These are phyloP conservation scores for Malus hybrid DNA, from an alignment of 331 rosid species.

Conservation along the genomic window DNA sequence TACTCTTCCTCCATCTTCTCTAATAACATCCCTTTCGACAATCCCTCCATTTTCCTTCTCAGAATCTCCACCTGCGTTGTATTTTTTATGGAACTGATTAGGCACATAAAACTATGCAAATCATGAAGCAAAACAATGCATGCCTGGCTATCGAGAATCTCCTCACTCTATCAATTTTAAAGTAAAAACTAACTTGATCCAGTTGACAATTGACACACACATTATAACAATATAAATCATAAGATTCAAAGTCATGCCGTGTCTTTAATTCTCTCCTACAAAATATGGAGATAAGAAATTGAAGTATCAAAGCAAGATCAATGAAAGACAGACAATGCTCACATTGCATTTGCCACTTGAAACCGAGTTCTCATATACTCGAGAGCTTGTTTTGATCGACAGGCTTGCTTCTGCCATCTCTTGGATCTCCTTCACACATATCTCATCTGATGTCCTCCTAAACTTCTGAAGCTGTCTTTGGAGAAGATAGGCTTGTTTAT, in stretches of 20 bases:
- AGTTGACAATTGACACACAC: too few relatives aligned
- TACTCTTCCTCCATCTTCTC: constrained; percentile 88
- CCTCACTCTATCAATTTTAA: too few relatives aligned
- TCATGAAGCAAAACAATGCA: too few relatives aligned
- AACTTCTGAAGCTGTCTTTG: constrained; percentile 48
- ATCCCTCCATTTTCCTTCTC: constrained; percentile 81
- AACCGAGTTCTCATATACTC: constrained; percentile 26
- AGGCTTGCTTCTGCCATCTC: constrained; percentile 56
- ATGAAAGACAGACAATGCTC: constrained; percentile 7
- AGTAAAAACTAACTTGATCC: too few relatives aligned
- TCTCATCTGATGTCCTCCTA: constrained; percentile 48
- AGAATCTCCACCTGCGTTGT: constrained; percentile 72
- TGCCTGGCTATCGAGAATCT: too few relatives aligned
- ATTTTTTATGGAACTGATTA: not conserved
- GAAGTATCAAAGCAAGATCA: not conserved
- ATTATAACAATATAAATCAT: too few relatives aligned
- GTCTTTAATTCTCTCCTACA: too few relatives aligned
- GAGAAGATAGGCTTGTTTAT: constrained; percentile 51
- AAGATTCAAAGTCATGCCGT: too few relatives aligned
- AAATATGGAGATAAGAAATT: not conserved
- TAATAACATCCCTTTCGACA: constrained; percentile 69
- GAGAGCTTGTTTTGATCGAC: constrained; percentile 27
- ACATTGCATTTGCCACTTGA: constrained; percentile 64
- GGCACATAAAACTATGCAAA: too few relatives aligned
- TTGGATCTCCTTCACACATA: constrained; percentile 44